phyloP scores from a whole-genome alignment of 1,139 yeast genomes.

The Pichia sp. region DNA sequence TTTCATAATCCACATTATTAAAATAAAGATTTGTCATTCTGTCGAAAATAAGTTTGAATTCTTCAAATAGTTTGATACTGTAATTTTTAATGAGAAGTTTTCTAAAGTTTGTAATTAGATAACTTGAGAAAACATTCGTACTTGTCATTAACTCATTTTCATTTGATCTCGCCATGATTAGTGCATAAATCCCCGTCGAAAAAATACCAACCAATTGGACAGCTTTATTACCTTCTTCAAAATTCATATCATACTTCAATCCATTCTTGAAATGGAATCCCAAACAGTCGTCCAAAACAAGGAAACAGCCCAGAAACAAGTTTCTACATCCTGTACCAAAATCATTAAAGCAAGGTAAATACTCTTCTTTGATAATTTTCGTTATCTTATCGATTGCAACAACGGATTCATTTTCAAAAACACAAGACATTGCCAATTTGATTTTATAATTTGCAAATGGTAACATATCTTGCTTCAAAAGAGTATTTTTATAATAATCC shows the following conservation, averaged over 20 bases:
- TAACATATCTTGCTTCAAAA: conserved; percentile 12
- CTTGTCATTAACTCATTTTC: background rate
- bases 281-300: conserved; percentile 12
- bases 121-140: conserved; percentile 5
- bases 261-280: conserved; percentile 16
- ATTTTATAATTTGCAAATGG: background rate
- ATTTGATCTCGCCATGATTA: conserved; percentile 11
- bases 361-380: conserved; percentile 9
- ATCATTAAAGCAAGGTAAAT: conserved; percentile 3
- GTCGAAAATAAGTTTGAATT: conserved; percentile 10
- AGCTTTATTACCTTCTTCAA: conserved; percentile 9
- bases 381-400: conserved; percentile 7
- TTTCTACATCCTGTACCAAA: background rate
- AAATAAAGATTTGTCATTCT: background rate
- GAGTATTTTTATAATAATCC: conserved; percentile 10
- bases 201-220: conserved; percentile 16
- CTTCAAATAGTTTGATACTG: conserved; percentile 6
- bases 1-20: conserved; percentile 6
- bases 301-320: conserved; percentile 3
- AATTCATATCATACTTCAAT: conserved; percentile 5
- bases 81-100: conserved; percentile 1
- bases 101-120: conserved; percentile 7
- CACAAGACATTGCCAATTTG: conserved; percentile 7
- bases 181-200: conserved; percentile 15
- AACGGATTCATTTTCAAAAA: conserved; percentile 6